These are phyloP conservation scores for Tripterygium wilfordii DNA, from an alignment of 177 flowering plant genomes.

Conservation along the genomic window DNA sequence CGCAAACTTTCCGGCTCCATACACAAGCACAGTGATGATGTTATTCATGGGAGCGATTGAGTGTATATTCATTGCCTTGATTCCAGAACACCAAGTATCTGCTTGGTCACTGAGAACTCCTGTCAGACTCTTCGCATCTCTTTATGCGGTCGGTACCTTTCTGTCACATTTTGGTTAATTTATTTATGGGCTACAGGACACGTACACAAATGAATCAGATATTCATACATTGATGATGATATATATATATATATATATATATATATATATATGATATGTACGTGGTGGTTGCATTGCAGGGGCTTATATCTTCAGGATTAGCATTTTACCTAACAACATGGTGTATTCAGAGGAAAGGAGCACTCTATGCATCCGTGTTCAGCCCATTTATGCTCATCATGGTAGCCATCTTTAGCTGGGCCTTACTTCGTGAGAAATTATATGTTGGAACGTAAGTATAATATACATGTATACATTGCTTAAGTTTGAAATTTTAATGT, in stretches of 20 bases:
- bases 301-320: conserved; percentile 51
- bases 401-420: conserved; percentile 73
- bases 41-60: conserved; percentile 59
- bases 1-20: conserved; percentile 58
- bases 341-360: conserved; percentile 72
- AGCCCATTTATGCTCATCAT: conserved; percentile 72
- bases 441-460: conserved; percentile 68
- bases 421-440: conserved; percentile 54
- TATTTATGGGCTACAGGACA: not conserved
- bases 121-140: conserved; percentile 39
- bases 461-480: not conserved
- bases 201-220: not conserved
- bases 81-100: conserved; percentile 28
- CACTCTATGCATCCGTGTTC: conserved; percentile 84
- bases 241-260: no score
- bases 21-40: conserved; percentile 59
- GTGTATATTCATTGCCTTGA: conserved; percentile 39
- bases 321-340: conserved; percentile 60
- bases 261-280: not conserved
- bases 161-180: not conserved
- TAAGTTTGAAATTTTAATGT: not conserved
- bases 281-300: no score
- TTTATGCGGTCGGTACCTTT: conserved; percentile 36
- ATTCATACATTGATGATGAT: not conserved
- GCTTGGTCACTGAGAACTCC: conserved; percentile 54